Evolutionary conservation across 345 rosid genomes (phyloP).

Genomic region (Syzygium grande): DNA sequence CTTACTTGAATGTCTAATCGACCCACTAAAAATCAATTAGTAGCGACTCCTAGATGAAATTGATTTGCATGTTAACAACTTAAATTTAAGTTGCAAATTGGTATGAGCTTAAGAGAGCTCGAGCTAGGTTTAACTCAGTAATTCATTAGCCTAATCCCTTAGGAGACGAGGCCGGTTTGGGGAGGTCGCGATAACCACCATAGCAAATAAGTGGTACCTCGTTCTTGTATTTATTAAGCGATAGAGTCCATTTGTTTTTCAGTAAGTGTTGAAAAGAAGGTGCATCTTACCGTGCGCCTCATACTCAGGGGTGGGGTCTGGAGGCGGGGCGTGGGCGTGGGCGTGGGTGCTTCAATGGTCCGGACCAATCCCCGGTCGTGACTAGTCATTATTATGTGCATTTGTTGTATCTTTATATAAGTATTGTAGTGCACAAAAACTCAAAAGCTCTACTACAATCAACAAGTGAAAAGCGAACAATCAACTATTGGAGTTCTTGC

Average conservation of each 20-base stretch:
- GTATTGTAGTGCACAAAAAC: neutral
- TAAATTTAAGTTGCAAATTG: too few species aligned
- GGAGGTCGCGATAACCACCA: too few species aligned
- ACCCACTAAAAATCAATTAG: too few species aligned
- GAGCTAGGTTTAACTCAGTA: too few species aligned
- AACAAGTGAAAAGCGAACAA: conserved; percentile 69
- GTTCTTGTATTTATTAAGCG: neutral
- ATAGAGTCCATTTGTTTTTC: neutral
- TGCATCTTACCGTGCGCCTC: neutral
- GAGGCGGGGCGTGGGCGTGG: too few species aligned
- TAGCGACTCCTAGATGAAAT: too few species aligned
- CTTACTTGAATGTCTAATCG: too few species aligned
- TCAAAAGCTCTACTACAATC: neutral
- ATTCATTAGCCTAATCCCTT: too few species aligned
- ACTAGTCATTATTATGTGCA: neutral
- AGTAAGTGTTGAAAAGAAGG: neutral
- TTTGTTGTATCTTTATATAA: neutral
- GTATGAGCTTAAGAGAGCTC: too few species aligned
- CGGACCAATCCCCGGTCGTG: neutral
- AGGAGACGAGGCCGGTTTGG: too few species aligned
- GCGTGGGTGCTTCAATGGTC: neutral
- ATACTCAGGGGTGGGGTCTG: neutral
- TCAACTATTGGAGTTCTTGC: conserved; percentile 94
- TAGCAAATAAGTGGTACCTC: neutral
- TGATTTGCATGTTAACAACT: too few species aligned